phyloP scores from a whole-genome alignment of 495 filamentous ascomycete species.

The Letharia lupina region DNA sequence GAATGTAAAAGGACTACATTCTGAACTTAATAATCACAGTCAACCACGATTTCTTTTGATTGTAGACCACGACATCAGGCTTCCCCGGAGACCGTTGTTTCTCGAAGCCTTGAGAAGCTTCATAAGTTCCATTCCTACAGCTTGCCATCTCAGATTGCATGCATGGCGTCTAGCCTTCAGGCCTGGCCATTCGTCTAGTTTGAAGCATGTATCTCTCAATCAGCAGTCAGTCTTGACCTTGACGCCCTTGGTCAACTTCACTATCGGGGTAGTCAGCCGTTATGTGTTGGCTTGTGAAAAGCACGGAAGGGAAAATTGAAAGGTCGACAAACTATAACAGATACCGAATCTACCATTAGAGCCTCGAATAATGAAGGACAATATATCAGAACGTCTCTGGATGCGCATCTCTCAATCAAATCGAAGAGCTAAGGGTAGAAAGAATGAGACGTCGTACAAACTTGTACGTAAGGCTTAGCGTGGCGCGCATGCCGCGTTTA shows the following conservation, averaged over 20 bases:
- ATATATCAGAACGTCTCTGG: too few species aligned
- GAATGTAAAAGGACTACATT: background rate
- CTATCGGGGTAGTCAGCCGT: background rate
- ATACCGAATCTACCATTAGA: background rate
- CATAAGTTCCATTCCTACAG: background rate
- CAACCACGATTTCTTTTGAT: background rate
- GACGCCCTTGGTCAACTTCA: background rate
- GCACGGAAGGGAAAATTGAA: background rate
- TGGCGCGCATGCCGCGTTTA: background rate
- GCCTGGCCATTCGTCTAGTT: background rate
- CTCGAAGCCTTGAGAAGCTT: background rate
- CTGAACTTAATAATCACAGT: background rate
- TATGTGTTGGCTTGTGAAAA: background rate
- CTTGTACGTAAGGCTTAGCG: background rate
- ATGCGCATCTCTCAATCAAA: background rate
- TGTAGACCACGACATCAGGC: background rate
- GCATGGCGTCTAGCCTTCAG: background rate
- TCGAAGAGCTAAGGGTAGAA: background rate
- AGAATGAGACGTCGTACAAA: background rate
- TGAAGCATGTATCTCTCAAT: background rate
- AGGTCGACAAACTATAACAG: background rate
- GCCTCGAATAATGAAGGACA: background rate
- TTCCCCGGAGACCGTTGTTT: background rate
- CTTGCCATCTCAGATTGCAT: too few species aligned
- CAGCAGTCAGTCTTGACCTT: background rate